Percentiles rank a stretch among this genome's conserved stretches.
These are phyloP conservation scores for Gomphus bonarii DNA, from an alignment of 1,284 basidiomycete genomes.

Conservation along the genomic window DNA sequence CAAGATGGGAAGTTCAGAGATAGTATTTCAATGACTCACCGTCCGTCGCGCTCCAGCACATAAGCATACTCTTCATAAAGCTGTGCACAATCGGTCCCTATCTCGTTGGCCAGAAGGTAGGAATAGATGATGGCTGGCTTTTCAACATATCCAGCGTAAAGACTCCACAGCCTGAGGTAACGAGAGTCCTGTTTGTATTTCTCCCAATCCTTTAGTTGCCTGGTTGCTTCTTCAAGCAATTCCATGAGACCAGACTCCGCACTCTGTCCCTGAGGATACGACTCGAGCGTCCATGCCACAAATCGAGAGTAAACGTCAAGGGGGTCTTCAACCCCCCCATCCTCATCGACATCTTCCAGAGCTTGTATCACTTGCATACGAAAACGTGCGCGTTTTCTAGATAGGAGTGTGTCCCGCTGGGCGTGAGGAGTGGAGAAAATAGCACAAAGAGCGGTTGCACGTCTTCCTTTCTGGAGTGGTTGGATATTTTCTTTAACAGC, in stretches of 20 bases:
- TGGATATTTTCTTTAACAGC: constrained; percentile 78
- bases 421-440: constrained; percentile 65
- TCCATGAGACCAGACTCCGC: constrained; percentile 57
- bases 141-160: constrained; percentile 60
- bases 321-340: constrained; percentile 37
- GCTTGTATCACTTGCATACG: constrained; percentile 43
- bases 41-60: constrained; percentile 59
- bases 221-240: constrained; percentile 66
- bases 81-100: constrained; percentile 68
- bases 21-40: constrained; percentile 38
- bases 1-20: background rate
- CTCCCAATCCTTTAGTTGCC: constrained; percentile 70
- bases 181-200: constrained; percentile 80
- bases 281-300: constrained; percentile 59
- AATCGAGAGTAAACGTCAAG: constrained; percentile 55
- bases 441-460: constrained; percentile 62
- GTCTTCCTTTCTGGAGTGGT: constrained; percentile 60
- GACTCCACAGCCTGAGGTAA: constrained; percentile 83
- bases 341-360: constrained; percentile 40
- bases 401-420: constrained; percentile 56
- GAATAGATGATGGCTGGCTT: constrained; percentile 46
- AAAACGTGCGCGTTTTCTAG: constrained; percentile 48
- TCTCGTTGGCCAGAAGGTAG: constrained; percentile 66
- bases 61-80: constrained; percentile 84
- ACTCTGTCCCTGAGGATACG: constrained; percentile 29